A percentile compares a stretch with the other conserved stretches of the same genome.
phyloP scores from a whole-genome alignment of 352 stramenopile genomes.

The Phytophthora pseudosyringae region DNA sequence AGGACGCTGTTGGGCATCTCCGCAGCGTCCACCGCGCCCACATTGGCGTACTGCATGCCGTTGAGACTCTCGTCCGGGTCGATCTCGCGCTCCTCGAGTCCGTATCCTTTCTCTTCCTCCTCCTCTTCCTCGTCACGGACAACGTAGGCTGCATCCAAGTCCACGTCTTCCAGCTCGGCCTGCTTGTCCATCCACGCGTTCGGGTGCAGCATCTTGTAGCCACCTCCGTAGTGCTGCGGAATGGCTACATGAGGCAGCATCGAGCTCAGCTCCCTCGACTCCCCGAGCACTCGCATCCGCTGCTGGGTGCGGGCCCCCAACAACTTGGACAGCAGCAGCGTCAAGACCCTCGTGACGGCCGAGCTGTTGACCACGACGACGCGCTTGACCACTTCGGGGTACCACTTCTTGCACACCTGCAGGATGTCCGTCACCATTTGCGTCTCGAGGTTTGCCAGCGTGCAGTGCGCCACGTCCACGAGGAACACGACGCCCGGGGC shows the following conservation, averaged over 20 bases:
- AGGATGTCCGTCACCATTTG: constrained; percentile 74
- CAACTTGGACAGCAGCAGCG: constrained; percentile 58
- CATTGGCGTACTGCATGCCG: constrained; percentile 84
- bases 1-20: constrained; percentile 79
- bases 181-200: constrained; percentile 69
- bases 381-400: constrained; percentile 65
- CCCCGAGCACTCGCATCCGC: constrained; percentile 57
- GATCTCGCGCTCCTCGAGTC: constrained; percentile 28
- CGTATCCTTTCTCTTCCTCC: constrained; percentile 55
- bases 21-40: constrained; percentile 62
- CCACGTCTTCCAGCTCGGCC: constrained; percentile 75
- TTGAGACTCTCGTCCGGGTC: constrained; percentile 58
- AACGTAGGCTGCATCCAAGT: constrained; percentile 46
- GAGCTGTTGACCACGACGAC: constrained; percentile 74
- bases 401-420: constrained; percentile 65
- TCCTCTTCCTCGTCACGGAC: constrained; percentile 40
- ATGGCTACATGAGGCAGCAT: constrained; percentile 55
- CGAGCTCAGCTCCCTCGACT: constrained; percentile 50
- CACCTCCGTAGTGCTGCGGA: constrained; percentile 68
- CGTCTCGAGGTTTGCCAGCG: constrained; percentile 57
- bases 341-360: constrained; percentile 57
- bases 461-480: constrained; percentile 63
- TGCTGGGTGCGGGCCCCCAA: constrained; percentile 54
- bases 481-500: constrained; percentile 74
- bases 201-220: constrained; percentile 59